Conservation (phyloP, 768 basidiomycete species). For the Boletus pseudopeckii region DNA sequence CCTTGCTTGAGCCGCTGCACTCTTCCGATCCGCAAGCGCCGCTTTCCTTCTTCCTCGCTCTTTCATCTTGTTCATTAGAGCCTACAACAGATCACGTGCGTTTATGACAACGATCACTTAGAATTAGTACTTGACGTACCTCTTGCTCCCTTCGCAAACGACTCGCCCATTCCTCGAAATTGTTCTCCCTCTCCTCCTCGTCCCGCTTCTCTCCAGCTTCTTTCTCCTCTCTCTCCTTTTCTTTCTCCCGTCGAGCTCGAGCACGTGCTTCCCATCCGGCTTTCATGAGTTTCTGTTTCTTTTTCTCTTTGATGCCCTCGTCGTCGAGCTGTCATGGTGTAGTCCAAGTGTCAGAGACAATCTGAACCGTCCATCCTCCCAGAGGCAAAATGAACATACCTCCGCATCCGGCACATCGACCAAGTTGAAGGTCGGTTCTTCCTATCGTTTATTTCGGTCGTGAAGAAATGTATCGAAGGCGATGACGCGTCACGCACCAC, state of each 20-base stretch:
- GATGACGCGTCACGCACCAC: conserved; percentile 33
- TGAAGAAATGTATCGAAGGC: background rate
- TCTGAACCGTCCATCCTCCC: background rate
- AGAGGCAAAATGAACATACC: conserved; percentile 36
- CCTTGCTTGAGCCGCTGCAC: conserved; percentile 88
- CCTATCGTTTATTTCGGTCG: conserved; percentile 37
- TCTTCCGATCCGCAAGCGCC: conserved; percentile 87
- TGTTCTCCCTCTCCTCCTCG: conserved; percentile 68
- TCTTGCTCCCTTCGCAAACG: conserved; percentile 78
- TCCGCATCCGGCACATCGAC: conserved; percentile 90
- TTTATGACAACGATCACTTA: background rate
- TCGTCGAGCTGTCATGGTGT: conserved; percentile 66
- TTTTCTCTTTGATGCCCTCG: conserved; percentile 90
- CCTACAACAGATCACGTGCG: conserved; percentile 38
- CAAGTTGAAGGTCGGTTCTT: conserved; percentile 86
- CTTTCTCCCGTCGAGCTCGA: conserved; percentile 82
- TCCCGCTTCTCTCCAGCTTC: conserved; percentile 59
- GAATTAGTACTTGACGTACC: conserved; percentile 38
- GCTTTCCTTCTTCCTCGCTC: conserved; percentile 75
- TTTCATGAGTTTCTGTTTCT: conserved; percentile 87
- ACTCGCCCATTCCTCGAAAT: conserved; percentile 70
- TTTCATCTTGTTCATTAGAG: conserved; percentile 79
- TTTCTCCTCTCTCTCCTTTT: conserved; percentile 71
- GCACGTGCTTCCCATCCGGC: conserved; percentile 90
- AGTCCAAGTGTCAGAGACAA: background rate